Percentiles rank a stretch among this genome's conserved stretches.
Evolutionary conservation across 345 rosid species (phyloP).

Genomic region (Eucalyptus polyanthemos): DNA sequence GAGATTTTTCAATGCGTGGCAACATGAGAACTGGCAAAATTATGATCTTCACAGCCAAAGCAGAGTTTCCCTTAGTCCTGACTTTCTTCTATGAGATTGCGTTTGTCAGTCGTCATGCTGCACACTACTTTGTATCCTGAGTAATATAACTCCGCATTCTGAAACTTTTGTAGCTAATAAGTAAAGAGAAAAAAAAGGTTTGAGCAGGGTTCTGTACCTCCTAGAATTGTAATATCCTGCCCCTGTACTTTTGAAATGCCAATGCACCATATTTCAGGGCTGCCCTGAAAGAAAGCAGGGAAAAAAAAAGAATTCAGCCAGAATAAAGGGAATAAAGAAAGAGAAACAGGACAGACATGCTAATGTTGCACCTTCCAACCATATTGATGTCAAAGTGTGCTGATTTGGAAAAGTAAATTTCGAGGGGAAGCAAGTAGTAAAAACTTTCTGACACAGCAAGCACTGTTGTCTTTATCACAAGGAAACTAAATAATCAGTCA

Average conservation of each 20-base stretch:
- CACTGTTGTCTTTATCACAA: not conserved
- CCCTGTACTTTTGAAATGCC: conserved; percentile 69
- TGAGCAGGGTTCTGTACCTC: conserved; percentile 40
- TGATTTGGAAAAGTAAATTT: not conserved
- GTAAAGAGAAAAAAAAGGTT: not conserved
- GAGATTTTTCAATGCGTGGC: not conserved
- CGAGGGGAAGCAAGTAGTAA: not conserved
- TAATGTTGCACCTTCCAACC: not conserved
- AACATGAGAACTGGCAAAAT: not conserved
- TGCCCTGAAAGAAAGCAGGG: conserved; percentile 33
- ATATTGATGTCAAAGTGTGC: not conserved
- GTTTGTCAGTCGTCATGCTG: not conserved
- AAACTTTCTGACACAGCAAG: not conserved
- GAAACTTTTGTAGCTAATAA: not conserved
- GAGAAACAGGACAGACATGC: not conserved
- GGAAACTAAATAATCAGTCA: not conserved
- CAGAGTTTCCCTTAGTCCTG: not conserved
- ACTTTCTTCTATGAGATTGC: not conserved
- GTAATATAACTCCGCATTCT: not conserved
- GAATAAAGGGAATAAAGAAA: not conserved
- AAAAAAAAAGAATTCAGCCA: not conserved
- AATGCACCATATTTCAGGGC: conserved; percentile 74
- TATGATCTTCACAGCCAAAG: not conserved
- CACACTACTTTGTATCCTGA: not conserved
- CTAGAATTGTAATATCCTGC: conserved; percentile 71